Evolutionary conservation across 371 early-diverging fungal species (phyloP), one percentile per base, ranked within the genome.

Genomic region (Actinomortierella wolfii): DNA sequence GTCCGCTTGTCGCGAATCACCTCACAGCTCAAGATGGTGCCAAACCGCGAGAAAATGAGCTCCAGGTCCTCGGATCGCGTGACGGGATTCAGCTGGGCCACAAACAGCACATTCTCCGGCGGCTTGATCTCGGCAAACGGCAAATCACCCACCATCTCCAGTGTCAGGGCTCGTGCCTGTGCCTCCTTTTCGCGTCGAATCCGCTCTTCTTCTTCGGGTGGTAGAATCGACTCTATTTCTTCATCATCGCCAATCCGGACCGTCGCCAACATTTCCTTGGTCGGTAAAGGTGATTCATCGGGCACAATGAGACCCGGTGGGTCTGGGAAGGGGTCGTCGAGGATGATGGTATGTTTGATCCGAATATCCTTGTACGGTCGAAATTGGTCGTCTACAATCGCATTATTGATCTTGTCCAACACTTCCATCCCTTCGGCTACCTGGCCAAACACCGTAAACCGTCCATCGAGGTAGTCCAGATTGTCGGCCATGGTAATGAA

Each of bases 81-180:
- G 0, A 92, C 86, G 0, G 96, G 94, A 71, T 98, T 97, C 57
- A 98, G 78, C 66, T 96, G 94, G 61, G 98, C 97, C 5, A 98
- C 95, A 83, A 98, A 98, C 5, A 98, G 64, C 0, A 97, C 91
- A 68, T 97, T 97, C 61, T 98, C 99, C 2, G 99, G 97, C 5
- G 98, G 98, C 61, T 92, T 92, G 40, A 97, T 89, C 61, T 97
- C 97, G 13, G 99, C 98, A 81, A 91, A 95, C 0, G 97, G 98
- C 26, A 97, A 75, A 76, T 98, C 99, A 0, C 99, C 99, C 5
- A 98, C 90, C 96, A 98, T 97, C 77, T 98, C 99, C 46, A 98
- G 79, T 1, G 98, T 97, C 29, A 97, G 74, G 18, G 97, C 95
- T 18, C 90, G 89, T 0, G 96, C 94, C 42, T 86, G 84, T 4